Conservation (phyloP, 495 filamentous ascomycete genomes). For the Amniculicola lignicola region DNA sequence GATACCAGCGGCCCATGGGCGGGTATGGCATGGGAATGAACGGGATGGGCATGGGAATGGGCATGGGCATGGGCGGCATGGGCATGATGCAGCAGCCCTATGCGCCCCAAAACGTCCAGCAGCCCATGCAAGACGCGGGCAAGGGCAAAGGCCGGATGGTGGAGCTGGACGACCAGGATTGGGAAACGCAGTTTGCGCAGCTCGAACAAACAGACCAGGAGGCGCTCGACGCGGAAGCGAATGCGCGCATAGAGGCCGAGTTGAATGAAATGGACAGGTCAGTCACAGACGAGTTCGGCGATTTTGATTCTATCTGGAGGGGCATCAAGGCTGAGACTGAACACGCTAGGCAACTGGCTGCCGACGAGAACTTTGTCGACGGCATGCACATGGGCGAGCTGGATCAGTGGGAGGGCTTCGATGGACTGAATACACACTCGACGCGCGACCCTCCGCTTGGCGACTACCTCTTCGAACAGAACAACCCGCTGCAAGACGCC, state of each 20-base stretch:
- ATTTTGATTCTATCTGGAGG: conserved; percentile 88
- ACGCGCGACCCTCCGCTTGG: conserved; percentile 71
- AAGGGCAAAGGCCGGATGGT: conserved; percentile 91
- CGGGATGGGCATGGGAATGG: conserved; percentile 47
- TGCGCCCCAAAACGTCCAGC: conserved; percentile 48
- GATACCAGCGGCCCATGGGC: conserved; percentile 62
- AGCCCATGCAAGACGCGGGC: conserved; percentile 57
- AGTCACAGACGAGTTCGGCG: conserved; percentile 64
- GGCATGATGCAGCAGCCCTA: conserved; percentile 42
- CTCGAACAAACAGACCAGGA: conserved; percentile 70
- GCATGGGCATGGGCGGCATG: conserved; percentile 42
- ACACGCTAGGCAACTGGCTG: conserved; percentile 64
- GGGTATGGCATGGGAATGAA: conserved; percentile 41
- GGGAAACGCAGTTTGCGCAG: conserved; percentile 93
- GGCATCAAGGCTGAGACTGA: conserved; percentile 79
- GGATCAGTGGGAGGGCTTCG: conserved; percentile 69
- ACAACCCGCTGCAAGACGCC: conserved; percentile 78
- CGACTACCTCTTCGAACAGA: conserved; percentile 90
- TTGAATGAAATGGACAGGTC: conserved; percentile 87
- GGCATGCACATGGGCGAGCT: conserved; percentile 63
- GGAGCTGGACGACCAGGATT: conserved; percentile 87
- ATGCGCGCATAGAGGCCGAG: conserved; percentile 79
- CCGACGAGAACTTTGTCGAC: conserved; percentile 58
- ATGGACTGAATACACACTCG: conserved; percentile 54
- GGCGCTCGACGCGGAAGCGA: conserved; percentile 65